Base-by-base conservation (phyloP, 2,329 filamentous ascomycete species). In the Dactylellina sp. region DNA sequence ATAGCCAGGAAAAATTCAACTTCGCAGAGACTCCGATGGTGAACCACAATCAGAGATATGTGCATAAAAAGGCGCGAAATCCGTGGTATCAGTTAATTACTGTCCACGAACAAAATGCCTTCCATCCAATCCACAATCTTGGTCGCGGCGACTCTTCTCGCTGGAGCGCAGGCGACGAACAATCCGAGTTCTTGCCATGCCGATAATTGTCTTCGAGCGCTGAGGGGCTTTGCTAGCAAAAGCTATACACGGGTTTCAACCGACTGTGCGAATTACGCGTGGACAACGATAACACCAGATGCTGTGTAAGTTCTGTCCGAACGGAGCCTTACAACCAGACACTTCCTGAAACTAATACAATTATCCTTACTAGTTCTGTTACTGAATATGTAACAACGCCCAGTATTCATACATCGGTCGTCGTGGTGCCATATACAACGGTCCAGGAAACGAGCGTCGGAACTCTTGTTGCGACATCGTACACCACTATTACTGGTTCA, bases 171-270 rank as follows among this genome's bases (percentile, higher is more conserved):
- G 11, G 52, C 52, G 2, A 55, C 52, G 0, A 18, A 14, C 6
- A 40, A 55, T 22, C 52, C 52, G 14, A 40, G 28, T 12, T 32
- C 28, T 14, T 55, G 52, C 18, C n/a, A 55, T 25, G 52, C 52
- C 1, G 52, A 55, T 37, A 40, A 55, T n/a, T 55, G 52, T n/a
- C 25, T 55, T 12, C 35, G 52, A 55, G 52, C 52, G 3, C 18
- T 55, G 6, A 32, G 52, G 39, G 52, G 52, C 14, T 7, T 55
- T 12, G 32, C 52, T 1, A 55, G 52, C 52, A 55, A 39, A 14
- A 37, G 52, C 32, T 55, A 55, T 18, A 14, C 52, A 3, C 18
- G 7, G 11, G 52, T 55, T 55, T 55, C 52, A 3, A 39, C 52
- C 1, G 52, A 55, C 18, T 55, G 52, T 22, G 6, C 52, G 5